phyloP scores from a whole-genome alignment of 2,329 filamentous ascomycete species.

The Periglandula ipomoeae region DNA sequence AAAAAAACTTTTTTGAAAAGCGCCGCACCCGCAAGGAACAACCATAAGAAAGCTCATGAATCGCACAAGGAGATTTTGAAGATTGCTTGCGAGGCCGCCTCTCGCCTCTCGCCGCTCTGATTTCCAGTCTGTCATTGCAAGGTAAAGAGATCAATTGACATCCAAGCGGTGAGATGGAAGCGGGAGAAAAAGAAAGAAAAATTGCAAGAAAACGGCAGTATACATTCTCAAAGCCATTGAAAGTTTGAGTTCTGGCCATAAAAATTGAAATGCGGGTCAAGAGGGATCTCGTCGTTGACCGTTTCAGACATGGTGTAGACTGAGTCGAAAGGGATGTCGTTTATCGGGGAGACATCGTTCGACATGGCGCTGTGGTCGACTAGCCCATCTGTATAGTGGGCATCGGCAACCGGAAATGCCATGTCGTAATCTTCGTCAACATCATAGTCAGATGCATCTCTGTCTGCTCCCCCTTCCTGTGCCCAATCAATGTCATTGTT shows the following conservation, averaged over 20 bases:
- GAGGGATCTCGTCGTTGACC: background rate
- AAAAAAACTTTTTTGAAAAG: no score
- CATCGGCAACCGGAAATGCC: background rate
- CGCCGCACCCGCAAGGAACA: no score
- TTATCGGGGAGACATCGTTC: background rate
- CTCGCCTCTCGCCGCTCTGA: no score
- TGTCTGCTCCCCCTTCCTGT: background rate
- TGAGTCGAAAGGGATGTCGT: background rate
- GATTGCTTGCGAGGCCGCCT: no score
- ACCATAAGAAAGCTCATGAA: background rate
- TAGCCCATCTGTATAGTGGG: background rate
- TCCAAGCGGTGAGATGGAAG: no score
- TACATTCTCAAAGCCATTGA: background rate
- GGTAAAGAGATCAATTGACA: no score
- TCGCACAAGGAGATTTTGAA: no score
- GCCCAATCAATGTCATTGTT: background rate
- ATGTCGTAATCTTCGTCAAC: background rate
- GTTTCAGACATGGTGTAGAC: background rate
- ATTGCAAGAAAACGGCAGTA: background rate
- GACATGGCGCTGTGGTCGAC: background rate
- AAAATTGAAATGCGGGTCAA: background rate
- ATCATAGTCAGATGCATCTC: background rate
- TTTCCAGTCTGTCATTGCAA: no score
- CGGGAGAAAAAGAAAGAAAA: background rate
- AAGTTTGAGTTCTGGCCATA: background rate